phyloP scores from a whole-genome alignment of 139 green algal species.

The Tetraselmis chui region DNA sequence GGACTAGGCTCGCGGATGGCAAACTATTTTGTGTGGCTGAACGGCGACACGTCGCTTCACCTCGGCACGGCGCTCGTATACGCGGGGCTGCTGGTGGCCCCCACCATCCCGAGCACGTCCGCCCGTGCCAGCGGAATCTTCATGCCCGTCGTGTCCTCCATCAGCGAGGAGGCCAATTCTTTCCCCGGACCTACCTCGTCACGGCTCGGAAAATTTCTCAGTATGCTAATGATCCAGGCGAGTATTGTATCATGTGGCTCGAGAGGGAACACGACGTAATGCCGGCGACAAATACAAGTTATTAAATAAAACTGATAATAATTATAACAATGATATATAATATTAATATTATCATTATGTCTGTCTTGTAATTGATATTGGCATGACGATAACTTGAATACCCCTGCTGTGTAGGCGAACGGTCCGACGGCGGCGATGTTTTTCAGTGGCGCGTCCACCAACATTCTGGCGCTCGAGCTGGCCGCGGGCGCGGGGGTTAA shows the following conservation, averaged over 20 bases:
- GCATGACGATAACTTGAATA: too few relatives aligned
- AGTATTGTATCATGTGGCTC: not conserved
- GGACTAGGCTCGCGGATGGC: constrained; percentile 92
- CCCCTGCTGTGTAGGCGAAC: not conserved
- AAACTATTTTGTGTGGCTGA: constrained; percentile 70
- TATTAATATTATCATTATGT: too few relatives aligned
- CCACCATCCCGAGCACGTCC: constrained; percentile 88
- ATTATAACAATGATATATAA: too few relatives aligned
- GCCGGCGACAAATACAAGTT: not conserved
- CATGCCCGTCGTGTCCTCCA: constrained; percentile 92
- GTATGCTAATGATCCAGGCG: not conserved
- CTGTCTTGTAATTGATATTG: not conserved
- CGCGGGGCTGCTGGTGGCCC: not conserved
- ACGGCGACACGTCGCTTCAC: constrained; percentile 85
- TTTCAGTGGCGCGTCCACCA: constrained; percentile 86
- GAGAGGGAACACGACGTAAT: not conserved
- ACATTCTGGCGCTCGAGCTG: constrained; percentile 96
- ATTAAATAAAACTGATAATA: not conserved
- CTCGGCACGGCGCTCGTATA: constrained; percentile 65
- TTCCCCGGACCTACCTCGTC: not conserved
- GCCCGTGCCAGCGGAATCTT: constrained; percentile 82
- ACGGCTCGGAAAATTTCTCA: not conserved
- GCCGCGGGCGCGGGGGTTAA: constrained; percentile 77
- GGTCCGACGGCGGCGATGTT: constrained; percentile 44
- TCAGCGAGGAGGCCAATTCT: constrained; percentile 35